These are phyloP conservation scores for Collybia sordida DNA, from an alignment of 768 basidiomycete species.

Conservation along the genomic window DNA sequence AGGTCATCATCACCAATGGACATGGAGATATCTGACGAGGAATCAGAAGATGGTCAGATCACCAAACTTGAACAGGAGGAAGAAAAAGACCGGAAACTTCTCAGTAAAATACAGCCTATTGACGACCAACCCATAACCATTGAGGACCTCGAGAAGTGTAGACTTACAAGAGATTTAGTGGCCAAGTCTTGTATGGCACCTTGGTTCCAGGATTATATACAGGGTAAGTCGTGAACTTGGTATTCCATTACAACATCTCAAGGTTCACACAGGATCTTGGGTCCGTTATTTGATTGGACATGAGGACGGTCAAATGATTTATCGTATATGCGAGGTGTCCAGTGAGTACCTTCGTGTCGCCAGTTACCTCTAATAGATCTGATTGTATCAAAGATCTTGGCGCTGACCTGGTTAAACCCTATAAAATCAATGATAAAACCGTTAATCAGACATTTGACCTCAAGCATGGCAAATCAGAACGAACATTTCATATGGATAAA, in stretches of 20 bases:
- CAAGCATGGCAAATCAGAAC: slow-evolving; percentile 69
- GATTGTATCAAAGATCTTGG: slow-evolving; percentile 41
- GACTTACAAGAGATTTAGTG: slow-evolving; percentile 68
- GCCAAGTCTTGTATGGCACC: slow-evolving; percentile 72
- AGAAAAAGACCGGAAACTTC: slow-evolving; percentile 55
- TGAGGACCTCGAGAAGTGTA: slow-evolving; percentile 59
- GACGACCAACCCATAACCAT: slow-evolving; percentile 52
- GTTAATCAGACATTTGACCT: slow-evolving; percentile 73
- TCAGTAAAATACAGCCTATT: slow-evolving; percentile 40
- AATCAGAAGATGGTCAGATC: slow-evolving; percentile 82
- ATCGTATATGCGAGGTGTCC: slow-evolving; percentile 79
- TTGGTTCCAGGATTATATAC: slow-evolving; percentile 85
- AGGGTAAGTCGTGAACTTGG: slow-evolving; percentile 44
- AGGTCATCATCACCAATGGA: slow-evolving; percentile 81
- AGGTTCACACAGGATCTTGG: slow-evolving; percentile 61
- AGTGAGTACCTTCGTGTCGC: slow-evolving; percentile 48
- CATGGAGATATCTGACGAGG: slow-evolving; percentile 85
- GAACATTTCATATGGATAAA: slow-evolving; percentile 75
- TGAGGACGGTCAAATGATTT: slow-evolving; percentile 58
- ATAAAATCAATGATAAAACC: slow-evolving; percentile 64
- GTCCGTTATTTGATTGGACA: slow-evolving; percentile 81
- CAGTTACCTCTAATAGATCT: not conserved
- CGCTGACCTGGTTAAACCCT: slow-evolving; percentile 57
- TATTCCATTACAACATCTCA: not conserved
- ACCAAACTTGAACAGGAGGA: slow-evolving; percentile 74